These are phyloP conservation scores for Picea mariana DNA, from an alignment of 83 land plant genomes.

Conservation along the genomic window DNA sequence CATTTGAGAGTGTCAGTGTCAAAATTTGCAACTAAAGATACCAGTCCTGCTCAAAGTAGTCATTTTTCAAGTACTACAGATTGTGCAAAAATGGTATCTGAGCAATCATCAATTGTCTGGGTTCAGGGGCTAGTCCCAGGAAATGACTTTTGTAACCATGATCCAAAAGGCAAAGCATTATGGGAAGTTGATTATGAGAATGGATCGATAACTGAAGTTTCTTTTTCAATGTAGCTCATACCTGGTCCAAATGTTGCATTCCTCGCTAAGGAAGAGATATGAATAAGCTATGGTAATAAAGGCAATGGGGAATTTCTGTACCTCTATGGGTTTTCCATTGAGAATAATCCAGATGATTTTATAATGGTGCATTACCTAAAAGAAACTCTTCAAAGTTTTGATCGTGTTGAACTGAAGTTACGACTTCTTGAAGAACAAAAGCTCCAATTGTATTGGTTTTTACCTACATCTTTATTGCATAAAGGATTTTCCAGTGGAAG, in stretches of 20 bases:
- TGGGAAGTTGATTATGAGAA: conserved; percentile 86
- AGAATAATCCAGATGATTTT: conserved; percentile 88
- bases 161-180: conserved; percentile 39
- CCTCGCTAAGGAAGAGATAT: conserved; percentile 49
- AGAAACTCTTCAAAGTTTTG: neutral
- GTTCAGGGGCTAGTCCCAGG: conserved; percentile 92
- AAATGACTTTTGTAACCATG: conserved; percentile 96
- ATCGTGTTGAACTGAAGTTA: neutral
- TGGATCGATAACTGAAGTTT: conserved; percentile 69
- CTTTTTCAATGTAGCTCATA: conserved; percentile 29
- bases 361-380: conserved; percentile 53
- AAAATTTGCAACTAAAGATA: conserved; percentile 12
- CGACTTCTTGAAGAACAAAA: neutral
- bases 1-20: neutral
- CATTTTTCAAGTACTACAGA: neutral
- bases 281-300: conserved; percentile 86
- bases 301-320: conserved; percentile 95
- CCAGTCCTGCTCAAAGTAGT: neutral
- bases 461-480: too few species aligned
- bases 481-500: too few species aligned
- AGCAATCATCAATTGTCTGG: conserved; percentile 47
- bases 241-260: conserved; percentile 19
- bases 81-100: conserved; percentile 19
- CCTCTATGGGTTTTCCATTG: conserved; percentile 86
- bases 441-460: too few species aligned